Evolutionary conservation across 208 protist species (phyloP).

Genomic region (Acanthamoeba rhysodes): DNA sequence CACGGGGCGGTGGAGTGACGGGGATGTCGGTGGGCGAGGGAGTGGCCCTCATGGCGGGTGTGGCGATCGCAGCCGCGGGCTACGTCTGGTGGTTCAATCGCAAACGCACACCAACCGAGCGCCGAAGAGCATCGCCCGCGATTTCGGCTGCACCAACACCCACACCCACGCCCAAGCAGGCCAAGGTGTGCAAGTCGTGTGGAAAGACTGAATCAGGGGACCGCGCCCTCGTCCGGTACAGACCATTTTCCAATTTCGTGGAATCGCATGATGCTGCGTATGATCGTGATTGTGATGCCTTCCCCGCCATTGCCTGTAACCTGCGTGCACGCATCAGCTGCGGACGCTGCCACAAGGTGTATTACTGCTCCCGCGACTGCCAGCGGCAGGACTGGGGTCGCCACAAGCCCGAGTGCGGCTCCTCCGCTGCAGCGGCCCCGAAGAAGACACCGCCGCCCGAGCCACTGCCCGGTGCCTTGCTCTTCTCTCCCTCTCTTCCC

Average conservation of each 20-base stretch:
- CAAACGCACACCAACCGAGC: background rate
- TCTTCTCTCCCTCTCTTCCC: background rate
- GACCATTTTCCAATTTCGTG: too few relatives aligned
- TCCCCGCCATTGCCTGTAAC: too few relatives aligned
- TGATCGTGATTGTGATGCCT: too few relatives aligned
- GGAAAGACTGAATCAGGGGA: background rate
- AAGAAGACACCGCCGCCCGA: background rate
- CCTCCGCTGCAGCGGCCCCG: background rate
- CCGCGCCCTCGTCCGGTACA: background rate
- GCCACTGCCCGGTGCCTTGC: background rate
- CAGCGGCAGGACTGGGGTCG: conserved; percentile 11
- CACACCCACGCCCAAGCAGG: background rate
- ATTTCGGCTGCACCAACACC: background rate
- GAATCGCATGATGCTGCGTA: background rate
- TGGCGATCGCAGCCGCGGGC: background rate
- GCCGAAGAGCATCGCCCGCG: background rate
- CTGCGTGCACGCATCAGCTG: background rate
- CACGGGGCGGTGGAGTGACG: background rate
- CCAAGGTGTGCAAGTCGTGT: background rate
- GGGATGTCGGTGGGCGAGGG: background rate
- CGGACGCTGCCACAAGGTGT: conserved; percentile 6
- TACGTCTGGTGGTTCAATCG: background rate
- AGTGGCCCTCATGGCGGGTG: background rate
- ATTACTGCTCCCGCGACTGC: conserved; percentile 37
- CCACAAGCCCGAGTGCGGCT: background rate